Evolutionary conservation across 345 rosid genomes (phyloP).

Genomic region (Moricandia moricandioides): DNA sequence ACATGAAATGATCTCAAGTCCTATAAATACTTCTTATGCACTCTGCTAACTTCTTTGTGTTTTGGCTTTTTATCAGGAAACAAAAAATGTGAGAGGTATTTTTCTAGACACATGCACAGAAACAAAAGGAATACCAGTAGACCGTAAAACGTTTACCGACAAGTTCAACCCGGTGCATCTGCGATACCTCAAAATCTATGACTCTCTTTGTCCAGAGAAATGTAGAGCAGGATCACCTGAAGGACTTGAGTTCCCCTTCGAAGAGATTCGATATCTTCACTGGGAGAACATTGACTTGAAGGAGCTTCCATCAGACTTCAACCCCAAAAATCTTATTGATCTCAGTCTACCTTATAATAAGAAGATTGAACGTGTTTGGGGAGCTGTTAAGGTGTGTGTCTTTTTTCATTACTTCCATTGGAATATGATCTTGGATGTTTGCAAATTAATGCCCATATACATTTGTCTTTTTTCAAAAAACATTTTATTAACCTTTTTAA

Average conservation of each 20-base stretch:
- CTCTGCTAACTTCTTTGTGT: neutral
- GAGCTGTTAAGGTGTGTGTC: neutral
- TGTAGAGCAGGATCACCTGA: neutral
- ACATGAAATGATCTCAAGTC: neutral
- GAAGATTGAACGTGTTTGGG: constrained; percentile 22
- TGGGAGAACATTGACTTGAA: constrained; percentile 18
- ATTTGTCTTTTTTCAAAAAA: neutral
- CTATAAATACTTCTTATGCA: neutral
- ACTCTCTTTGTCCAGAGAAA: neutral
- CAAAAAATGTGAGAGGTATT: neutral
- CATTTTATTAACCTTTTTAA: neutral
- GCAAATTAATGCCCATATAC: neutral
- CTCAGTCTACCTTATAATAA: constrained; percentile 16
- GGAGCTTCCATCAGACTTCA: constrained; percentile 25
- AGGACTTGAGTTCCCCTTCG: constrained; percentile 3
- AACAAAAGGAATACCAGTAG: neutral
- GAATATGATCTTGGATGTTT: neutral
- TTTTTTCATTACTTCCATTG: neutral
- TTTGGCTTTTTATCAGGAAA: neutral
- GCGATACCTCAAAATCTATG: constrained; percentile 26
- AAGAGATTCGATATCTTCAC: constrained; percentile 18
- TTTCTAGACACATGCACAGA: constrained; percentile 1
- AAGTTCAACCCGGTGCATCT: constrained; percentile 8
- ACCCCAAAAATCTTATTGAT: constrained; percentile 16
- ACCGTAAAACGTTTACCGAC: neutral